Evolutionary conservation across 139 green algal genomes (phyloP), one percentile per base, ranked within the genome.

Genomic region (Coccomyxa sp.): DNA sequence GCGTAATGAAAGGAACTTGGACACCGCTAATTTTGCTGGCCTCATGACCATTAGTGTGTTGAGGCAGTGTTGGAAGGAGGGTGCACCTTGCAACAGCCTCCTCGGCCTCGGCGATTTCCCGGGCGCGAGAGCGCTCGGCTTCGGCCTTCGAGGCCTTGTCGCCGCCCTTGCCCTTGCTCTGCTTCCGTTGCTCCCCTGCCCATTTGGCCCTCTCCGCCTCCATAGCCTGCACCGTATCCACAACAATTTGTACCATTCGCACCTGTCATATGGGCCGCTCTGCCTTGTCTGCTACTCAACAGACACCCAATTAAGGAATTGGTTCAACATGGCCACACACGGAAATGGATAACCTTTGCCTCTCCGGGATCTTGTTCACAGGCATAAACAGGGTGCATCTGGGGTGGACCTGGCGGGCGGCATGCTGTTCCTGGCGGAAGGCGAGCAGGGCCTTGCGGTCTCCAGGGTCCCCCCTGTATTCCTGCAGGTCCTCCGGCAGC

Each of bases 341-440:
- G 7, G 3, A 51, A 7, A 51, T 51, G 38, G 38, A 51, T 11
- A 51, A 3, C 38, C 38, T 51, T 51, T 51, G 38, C 38, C 38
- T 51, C 38, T 51, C 7, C 7, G 7, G 38, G 38, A 51, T 51
- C 38, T 11, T 51, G 3, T 51, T 51, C 38, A 51, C 38, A 51
- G 38, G 38, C 38, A 11, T 51, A 7, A 51, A 7, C 38, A 51
- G 38, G 38, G 38, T 51, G 71, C 9, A 27, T 16, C 27, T 21
- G 31, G 45, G 30, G 45, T 38, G 18, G 30, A n/a, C 77, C 32
- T 67, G 77, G 14, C 45, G 66, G 18, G 31, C 45, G n/a, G 86
- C 85, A 80, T 88, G 83, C 67, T 92, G 88, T n/a, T 74, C 71
- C 78, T 93, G 85, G n/a, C 83, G 59, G 79, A 89, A 93, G 51